Conservation (phyloP, 495 filamentous ascomycete genomes). For the Podospora pseudocomata region DNA sequence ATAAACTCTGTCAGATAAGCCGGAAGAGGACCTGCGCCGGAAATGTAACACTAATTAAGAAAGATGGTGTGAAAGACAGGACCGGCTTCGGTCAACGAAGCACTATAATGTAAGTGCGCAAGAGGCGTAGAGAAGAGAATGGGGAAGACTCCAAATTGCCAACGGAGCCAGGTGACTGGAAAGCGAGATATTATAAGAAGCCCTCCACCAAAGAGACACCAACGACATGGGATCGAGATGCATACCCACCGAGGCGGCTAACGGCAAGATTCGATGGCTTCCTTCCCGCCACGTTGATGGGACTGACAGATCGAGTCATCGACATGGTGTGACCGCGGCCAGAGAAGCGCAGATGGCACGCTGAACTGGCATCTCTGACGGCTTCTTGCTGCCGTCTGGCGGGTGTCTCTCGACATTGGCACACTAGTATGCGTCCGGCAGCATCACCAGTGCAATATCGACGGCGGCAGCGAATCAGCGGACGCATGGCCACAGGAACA, state of each 20-base stretch:
- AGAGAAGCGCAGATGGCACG: conserved; percentile 18
- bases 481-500: conserved; percentile 10
- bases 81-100: conserved; percentile 52
- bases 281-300: not conserved
- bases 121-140: conserved; percentile 34
- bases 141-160: conserved; percentile 23
- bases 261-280: not conserved
- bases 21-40: conserved; percentile 44
- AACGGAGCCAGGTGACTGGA: conserved; percentile 25
- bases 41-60: conserved; percentile 31
- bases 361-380: conserved; percentile 5
- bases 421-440: conserved; percentile 23
- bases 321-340: conserved; percentile 21
- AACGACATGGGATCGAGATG: conserved; percentile 3
- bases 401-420: conserved; percentile 11
- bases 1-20: conserved; percentile 24
- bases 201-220: not conserved
- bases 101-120: conserved; percentile 34
- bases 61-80: conserved; percentile 36
- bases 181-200: conserved; percentile 30
- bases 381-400: not conserved
- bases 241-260: conserved; percentile 33
- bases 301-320: conserved; percentile 4
- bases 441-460: conserved; percentile 18
- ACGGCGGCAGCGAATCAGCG: conserved; percentile 27